Evolutionary conservation across 2,329 filamentous ascomycete genomes (phyloP).

Genomic region (Fusarium veterinarium): DNA sequence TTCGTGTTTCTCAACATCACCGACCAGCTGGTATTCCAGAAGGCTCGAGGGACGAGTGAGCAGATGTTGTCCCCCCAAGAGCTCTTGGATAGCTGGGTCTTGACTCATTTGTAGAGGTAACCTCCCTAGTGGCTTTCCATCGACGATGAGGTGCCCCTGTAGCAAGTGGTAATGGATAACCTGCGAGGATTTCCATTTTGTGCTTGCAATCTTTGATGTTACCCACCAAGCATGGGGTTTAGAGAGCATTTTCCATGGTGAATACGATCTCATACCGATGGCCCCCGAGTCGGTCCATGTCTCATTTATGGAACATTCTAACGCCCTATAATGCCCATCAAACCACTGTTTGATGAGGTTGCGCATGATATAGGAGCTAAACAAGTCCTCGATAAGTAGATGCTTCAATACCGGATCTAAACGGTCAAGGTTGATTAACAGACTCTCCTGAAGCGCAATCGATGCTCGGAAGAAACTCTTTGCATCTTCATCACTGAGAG

Average conservation of each 20-base stretch:
- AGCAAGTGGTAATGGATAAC: conserved; percentile 50
- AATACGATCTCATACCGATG: background rate
- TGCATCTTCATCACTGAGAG: background rate
- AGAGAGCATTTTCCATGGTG: conserved; percentile 4
- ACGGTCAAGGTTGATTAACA: conserved; percentile 27
- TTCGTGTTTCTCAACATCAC: conserved; percentile 18
- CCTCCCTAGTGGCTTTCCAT: conserved; percentile 53
- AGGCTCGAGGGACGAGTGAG: conserved; percentile 63
- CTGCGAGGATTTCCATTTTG: conserved; percentile 17
- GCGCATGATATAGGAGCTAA: conserved; percentile 12
- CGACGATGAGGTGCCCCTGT: conserved; percentile 51
- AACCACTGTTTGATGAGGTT: conserved; percentile 8
- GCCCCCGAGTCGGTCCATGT: conserved; percentile 15
- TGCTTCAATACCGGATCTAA: conserved; percentile 2
- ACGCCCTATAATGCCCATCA: conserved; percentile 16
- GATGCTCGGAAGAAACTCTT: conserved; percentile 39
- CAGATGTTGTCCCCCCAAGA: conserved; percentile 66
- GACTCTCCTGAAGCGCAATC: conserved; percentile 44
- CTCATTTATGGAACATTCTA: conserved; percentile 43
- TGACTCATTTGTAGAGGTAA: conserved; percentile 64
- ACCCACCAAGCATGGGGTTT: conserved; percentile 6
- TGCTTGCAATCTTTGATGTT: background rate
- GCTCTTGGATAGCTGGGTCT: conserved; percentile 54
- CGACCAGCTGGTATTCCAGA: conserved; percentile 62
- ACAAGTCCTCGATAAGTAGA: conserved; percentile 39